A percentile compares a stretch with the other conserved stretches of the same genome.
Conservation (phyloP, 306 rosid species). For the Purshia tridentata region DNA sequence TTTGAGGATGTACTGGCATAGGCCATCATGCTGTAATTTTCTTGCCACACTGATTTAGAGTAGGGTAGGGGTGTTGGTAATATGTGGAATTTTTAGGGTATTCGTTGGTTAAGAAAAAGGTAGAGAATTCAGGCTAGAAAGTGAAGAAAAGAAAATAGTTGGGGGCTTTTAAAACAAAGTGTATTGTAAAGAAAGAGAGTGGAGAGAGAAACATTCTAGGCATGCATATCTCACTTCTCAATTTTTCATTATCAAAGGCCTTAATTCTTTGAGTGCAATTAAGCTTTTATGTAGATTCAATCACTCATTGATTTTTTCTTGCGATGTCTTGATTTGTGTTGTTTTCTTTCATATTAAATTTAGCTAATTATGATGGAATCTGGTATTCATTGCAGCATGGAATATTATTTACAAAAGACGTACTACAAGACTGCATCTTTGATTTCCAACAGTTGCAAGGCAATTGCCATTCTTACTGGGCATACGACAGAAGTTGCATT, state of each 20-base stretch:
- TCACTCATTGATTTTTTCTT: not conserved
- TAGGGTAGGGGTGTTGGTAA: no score
- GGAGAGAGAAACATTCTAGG: not conserved
- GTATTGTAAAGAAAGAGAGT: not conserved
- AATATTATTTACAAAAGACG: conserved; percentile 83
- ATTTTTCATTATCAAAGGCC: not conserved
- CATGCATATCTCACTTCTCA: not conserved
- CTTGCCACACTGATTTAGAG: not conserved
- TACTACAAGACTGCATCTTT: conserved; percentile 94
- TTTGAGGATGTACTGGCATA: no score
- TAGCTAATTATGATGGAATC: not conserved
- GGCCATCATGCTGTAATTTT: not conserved
- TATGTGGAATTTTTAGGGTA: not conserved
- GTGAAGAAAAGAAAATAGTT: not conserved
- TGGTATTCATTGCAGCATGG: conserved; percentile 69
- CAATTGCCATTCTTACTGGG: conserved; percentile 93
- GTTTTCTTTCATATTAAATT: not conserved
- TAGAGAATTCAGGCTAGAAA: not conserved
- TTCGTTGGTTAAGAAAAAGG: not conserved
- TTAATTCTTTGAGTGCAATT: not conserved
- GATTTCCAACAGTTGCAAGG: conserved; percentile 95
- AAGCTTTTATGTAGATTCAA: not conserved
- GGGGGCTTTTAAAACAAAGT: not conserved
- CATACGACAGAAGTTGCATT: conserved; percentile 84
- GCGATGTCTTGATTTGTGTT: not conserved